These are phyloP conservation scores for Penicillium parvum DNA, from an alignment of 495 filamentous ascomycete species.

Conservation along the genomic window DNA sequence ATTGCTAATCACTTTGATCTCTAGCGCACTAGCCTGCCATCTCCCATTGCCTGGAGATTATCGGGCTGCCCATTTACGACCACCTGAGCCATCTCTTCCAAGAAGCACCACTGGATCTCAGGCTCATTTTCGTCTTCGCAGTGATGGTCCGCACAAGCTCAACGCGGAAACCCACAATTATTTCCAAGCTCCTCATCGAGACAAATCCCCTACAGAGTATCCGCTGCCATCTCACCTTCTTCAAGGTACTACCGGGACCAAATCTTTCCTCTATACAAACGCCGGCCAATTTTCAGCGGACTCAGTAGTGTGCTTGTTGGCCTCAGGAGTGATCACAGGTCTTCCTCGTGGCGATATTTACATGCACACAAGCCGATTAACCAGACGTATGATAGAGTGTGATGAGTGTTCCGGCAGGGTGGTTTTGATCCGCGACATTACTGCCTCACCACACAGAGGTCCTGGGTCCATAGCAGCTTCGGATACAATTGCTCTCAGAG, in stretches of 20 bases:
- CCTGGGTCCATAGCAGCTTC: no score
- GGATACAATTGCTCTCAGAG: no score
- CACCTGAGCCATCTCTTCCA: slow-evolving; percentile 30
- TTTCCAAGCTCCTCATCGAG: no score
- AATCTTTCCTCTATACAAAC: no score
- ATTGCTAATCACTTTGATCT: no score
- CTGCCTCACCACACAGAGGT: slow-evolving; percentile 20
- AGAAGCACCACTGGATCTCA: slow-evolving; percentile 30
- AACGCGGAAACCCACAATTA: slow-evolving; percentile 13
- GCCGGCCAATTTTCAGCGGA: no score
- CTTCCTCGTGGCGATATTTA: slow-evolving; percentile 26
- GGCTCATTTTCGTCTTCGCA: slow-evolving; percentile 47
- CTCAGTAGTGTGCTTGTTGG: no score
- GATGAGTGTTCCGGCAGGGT: slow-evolving; percentile 13
- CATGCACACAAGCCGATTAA: slow-evolving; percentile 30
- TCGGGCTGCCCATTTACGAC: slow-evolving; percentile 36
- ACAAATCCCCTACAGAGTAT: no score
- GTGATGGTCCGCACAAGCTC: slow-evolving; percentile 47
- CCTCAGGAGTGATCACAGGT: no score
- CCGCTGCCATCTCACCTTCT: no score
- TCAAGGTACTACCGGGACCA: no score
- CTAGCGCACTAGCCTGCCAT: no score
- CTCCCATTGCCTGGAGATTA: background rate
- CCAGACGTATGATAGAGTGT: slow-evolving; percentile 27
- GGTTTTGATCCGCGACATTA: slow-evolving; percentile 12